phyloP scores from a whole-genome alignment of 202 grass and related monocot species.

The Musa balbisiana region DNA sequence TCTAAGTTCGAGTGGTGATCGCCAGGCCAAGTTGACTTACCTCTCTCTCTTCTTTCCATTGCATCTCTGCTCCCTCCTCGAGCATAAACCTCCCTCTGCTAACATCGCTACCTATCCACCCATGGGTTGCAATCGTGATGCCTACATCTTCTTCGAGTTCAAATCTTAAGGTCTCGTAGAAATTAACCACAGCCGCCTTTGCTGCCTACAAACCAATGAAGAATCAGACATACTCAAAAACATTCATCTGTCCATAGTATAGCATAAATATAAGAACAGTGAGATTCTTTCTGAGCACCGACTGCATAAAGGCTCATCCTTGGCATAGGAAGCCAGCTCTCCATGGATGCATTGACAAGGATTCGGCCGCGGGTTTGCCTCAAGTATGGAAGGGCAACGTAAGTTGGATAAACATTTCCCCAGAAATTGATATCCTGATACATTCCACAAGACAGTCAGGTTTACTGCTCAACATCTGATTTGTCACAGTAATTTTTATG shows the following conservation, averaged over 20 bases:
- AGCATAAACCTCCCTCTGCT: slow-evolving; percentile 39
- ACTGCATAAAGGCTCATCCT: slow-evolving; percentile 83
- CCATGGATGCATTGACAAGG: slow-evolving; percentile 75
- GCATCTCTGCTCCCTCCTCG: slow-evolving; percentile 47
- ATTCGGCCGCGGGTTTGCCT: slow-evolving; percentile 51
- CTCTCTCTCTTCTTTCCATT: slow-evolving; percentile 72
- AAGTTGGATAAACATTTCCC: slow-evolving; percentile 89
- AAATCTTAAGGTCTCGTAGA: slow-evolving; percentile 77
- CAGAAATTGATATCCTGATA: slow-evolving; percentile 82
- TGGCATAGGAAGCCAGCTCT: slow-evolving; percentile 84
- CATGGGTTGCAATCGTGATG: slow-evolving; percentile 71
- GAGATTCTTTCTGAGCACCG: background rate
- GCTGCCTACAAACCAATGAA: slow-evolving; percentile 43
- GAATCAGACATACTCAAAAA: background rate
- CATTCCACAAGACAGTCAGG: background rate
- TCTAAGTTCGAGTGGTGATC: background rate
- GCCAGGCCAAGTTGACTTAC: background rate
- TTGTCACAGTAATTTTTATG: too few species aligned
- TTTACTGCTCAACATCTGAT: too few species aligned
- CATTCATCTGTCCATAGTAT: too few species aligned
- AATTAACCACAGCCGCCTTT: slow-evolving; percentile 68
- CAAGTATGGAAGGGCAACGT: slow-evolving; percentile 61
- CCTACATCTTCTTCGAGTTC: slow-evolving; percentile 70
- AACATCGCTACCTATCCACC: slow-evolving; percentile 57
- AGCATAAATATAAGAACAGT: too few species aligned